These are phyloP conservation scores for Fomes fomentarius DNA, from an alignment of 1,284 basidiomycete species.

Conservation along the genomic window DNA sequence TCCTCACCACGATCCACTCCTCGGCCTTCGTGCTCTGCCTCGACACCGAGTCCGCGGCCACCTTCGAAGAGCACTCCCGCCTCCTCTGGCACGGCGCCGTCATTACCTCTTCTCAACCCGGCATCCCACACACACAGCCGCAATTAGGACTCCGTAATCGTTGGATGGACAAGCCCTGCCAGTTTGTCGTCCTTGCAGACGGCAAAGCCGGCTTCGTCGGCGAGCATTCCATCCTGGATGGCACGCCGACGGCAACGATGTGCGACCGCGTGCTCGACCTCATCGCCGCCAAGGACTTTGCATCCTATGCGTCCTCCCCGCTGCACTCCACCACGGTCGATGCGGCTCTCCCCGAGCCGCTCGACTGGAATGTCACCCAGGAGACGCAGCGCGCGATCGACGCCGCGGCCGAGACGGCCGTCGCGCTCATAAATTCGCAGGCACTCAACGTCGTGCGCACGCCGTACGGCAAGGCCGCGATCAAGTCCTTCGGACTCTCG, in stretches of 20 bases:
- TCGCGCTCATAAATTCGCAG: slow-evolving; percentile 69
- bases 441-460: slow-evolving; percentile 70
- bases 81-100: slow-evolving; percentile 74
- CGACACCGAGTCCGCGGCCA: slow-evolving; percentile 62
- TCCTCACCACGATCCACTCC: slow-evolving; percentile 78
- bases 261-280: slow-evolving; percentile 75
- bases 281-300: slow-evolving; percentile 60
- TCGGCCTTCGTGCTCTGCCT: slow-evolving; percentile 85
- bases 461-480: slow-evolving; percentile 83
- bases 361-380: slow-evolving; percentile 71
- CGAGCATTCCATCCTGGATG: slow-evolving; percentile 93
- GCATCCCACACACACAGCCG: slow-evolving; percentile 30
- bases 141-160: slow-evolving; percentile 64
- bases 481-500: slow-evolving; percentile 84
- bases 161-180: slow-evolving; percentile 85
- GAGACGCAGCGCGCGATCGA: slow-evolving; percentile 52
- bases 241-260: slow-evolving; percentile 63
- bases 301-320: slow-evolving; percentile 40
- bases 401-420: slow-evolving; percentile 59
- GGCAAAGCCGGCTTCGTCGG: slow-evolving; percentile 82
- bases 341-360: slow-evolving; percentile 37
- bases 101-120: slow-evolving; percentile 7
- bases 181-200: slow-evolving; percentile 84
- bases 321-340: slow-evolving; percentile 25
- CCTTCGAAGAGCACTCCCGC: slow-evolving; percentile 62